Base-by-base conservation (phyloP, 2,329 filamentous ascomycete species). In the Phialophora macrospora region DNA sequence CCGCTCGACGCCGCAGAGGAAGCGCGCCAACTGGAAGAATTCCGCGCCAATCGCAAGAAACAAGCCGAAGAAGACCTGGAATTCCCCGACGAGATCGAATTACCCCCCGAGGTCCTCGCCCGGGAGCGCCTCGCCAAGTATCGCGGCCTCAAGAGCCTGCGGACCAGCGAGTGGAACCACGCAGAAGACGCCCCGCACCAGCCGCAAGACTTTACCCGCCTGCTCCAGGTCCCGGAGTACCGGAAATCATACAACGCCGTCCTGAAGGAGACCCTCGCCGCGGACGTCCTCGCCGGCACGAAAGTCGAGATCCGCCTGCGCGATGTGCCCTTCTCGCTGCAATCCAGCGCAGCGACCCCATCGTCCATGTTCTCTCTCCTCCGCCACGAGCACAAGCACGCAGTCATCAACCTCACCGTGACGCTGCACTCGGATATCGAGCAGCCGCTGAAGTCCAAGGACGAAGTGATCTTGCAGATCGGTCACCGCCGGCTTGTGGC, bases 71-170 rank as follows among this genome's bases (percentile, higher is more conserved):
- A 98, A 14, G 95, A 99, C 77, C 86, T 91, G 62, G 94, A 98
- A 77, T 99, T 98, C 77, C 95, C 95, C 0, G 95, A 99, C 71
- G 95, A 99, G 78, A 95, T 99, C 64, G 96, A 99, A 77, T 82
- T 99, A 60, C 92, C 91, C 71, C 95, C 96, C 0, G 86, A 94
- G 60, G 92, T 96, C 3, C 83, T 92, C 52, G 95, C 95, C 0
- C 83, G 92, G 59, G 95, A 99, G 79, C 86, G 95, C 52, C 81
- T 99, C 61, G 87, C 90, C 8, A 87, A 91, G 66, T 99, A 97
- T 79, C 85, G 95, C 74, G 95, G 95, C 49, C 80, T 99, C 70
- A 99, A 98, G 84, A 97, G 91, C 75, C 79, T 98, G 67, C 88
- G 92, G 71, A 91, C 91, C 12, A 97, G 92, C 73, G 83, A 85